phyloP scores from a whole-genome alignment of 306 rosid genomes.

The Mucuna pruriens region DNA sequence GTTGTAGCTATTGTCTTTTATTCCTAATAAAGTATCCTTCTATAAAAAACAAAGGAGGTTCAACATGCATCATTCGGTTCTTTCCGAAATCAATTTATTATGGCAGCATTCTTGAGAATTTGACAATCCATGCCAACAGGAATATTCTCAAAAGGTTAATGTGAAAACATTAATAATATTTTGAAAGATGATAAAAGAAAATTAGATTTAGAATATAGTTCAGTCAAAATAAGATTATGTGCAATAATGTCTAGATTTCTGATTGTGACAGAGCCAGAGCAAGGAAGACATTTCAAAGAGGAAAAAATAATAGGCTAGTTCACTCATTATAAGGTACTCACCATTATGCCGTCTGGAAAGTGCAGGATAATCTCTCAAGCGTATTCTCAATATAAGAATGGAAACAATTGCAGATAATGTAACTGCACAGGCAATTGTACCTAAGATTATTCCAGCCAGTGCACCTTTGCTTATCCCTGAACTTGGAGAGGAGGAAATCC shows the following conservation, averaged over 20 bases:
- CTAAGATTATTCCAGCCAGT: conserved; percentile 69
- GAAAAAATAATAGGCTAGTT: background rate
- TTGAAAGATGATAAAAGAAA: background rate
- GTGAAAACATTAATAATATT: background rate
- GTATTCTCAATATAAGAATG: conserved; percentile 60
- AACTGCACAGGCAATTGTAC: conserved; percentile 67
- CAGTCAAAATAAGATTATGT: background rate
- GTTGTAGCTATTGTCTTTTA: background rate
- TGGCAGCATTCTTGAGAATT: background rate
- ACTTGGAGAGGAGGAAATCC: conserved; percentile 18
- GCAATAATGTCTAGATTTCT: background rate
- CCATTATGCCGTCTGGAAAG: conserved; percentile 61
- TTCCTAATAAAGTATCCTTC: background rate
- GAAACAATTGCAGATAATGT: conserved; percentile 62
- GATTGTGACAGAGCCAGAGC: background rate
- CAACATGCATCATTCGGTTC: background rate
- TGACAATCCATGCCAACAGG: background rate
- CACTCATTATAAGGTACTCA: conserved; percentile 54
- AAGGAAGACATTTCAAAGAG: background rate
- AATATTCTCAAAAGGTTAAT: background rate
- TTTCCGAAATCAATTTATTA: background rate
- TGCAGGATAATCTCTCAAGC: conserved; percentile 36
- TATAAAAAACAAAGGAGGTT: background rate
- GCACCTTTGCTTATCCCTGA: conserved; percentile 75
- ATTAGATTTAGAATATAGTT: background rate